Evolutionary conservation across 2,329 filamentous ascomycete species (phyloP).

Genomic region (Talaromyces sp.): DNA sequence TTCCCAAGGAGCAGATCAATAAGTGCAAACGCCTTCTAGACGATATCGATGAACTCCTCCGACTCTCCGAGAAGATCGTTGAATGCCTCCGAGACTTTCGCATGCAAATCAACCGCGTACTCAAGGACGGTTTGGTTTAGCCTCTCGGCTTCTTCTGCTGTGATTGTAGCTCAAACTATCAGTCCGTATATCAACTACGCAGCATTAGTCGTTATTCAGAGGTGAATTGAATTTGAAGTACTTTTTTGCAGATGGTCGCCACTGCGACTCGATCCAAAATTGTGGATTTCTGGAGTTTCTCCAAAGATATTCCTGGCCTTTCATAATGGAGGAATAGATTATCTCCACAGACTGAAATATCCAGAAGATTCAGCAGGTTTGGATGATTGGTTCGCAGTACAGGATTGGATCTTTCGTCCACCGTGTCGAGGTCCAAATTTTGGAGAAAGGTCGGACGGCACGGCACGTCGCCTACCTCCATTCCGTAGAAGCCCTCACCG

Average conservation of each 20-base stretch:
- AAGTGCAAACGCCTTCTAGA: too few relatives aligned
- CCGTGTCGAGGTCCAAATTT: neutral
- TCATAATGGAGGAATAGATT: neutral
- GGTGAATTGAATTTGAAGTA: neutral
- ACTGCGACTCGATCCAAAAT: neutral
- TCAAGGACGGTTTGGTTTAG: too few relatives aligned
- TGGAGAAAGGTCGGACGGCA: neutral
- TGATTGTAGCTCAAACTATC: too few relatives aligned
- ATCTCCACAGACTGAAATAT: neutral
- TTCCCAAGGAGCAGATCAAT: too few relatives aligned
- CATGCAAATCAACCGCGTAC: too few relatives aligned
- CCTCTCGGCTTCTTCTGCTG: too few relatives aligned
- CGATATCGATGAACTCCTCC: too few relatives aligned
- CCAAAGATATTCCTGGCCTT: neutral
- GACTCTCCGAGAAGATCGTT: too few relatives aligned
- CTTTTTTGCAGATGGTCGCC: neutral
- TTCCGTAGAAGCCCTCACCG: neutral
- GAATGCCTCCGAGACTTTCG: too few relatives aligned
- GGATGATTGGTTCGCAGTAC: neutral
- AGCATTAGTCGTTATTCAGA: neutral
- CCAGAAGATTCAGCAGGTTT: neutral
- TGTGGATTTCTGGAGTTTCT: neutral
- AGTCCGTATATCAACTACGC: neutral
- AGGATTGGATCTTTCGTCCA: neutral
- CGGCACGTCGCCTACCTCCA: neutral